Conservation (phyloP, 371 early-diverging fungal species). For the Circinella minor region DNA sequence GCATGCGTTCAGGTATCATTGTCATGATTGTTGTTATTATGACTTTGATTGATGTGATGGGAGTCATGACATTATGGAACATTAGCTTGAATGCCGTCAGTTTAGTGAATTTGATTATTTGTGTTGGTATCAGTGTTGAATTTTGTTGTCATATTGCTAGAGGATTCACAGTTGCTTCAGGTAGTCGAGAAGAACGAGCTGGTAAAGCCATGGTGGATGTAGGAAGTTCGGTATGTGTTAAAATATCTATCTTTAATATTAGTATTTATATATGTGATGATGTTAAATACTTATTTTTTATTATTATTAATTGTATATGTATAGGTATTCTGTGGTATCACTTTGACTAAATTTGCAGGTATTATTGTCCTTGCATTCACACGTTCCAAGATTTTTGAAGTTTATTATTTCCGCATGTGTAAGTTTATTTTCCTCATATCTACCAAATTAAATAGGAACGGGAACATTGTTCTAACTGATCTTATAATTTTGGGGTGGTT, state of each 20-base stretch:
- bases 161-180: constrained; percentile 61
- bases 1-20: constrained; percentile 59
- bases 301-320: background rate
- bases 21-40: constrained; percentile 65
- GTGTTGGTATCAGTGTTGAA: constrained; percentile 80
- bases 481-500: background rate
- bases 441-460: no score
- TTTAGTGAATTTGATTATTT: constrained; percentile 78
- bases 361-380: constrained; percentile 77
- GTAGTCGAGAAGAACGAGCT: constrained; percentile 48
- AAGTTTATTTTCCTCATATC: constrained; percentile 17
- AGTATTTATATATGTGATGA: background rate
- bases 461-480: background rate
- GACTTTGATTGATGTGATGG: constrained; percentile 70
- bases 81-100: constrained; percentile 76
- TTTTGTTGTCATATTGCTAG: constrained; percentile 78
- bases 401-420: constrained; percentile 83
- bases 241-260: background rate
- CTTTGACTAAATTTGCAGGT: constrained; percentile 78
- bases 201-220: constrained; percentile 64
- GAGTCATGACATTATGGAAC: constrained; percentile 70
- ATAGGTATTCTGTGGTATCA: constrained; percentile 77
- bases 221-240: constrained; percentile 66
- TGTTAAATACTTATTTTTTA: no score
- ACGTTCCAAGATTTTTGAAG: constrained; percentile 75